Evolutionary conservation across 192 early-diverging fungal genomes (phyloP).

Genomic region (Gaertneriomyces sp.): DNA sequence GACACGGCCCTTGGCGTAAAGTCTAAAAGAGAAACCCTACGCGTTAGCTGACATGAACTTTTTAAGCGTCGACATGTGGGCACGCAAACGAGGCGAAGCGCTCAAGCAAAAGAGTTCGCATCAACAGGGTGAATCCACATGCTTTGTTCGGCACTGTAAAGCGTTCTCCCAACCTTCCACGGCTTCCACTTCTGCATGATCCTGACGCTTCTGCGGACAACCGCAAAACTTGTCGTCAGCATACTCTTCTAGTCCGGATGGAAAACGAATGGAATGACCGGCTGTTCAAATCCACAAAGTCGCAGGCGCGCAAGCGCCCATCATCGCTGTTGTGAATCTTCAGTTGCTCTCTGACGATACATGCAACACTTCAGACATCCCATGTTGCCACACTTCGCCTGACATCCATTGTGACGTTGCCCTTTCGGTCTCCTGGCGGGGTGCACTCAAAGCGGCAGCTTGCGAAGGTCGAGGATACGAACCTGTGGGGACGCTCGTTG

Average conservation of each 20-base stretch:
- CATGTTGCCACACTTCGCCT: conserved; percentile 6
- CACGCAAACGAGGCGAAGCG: neutral
- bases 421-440: neutral
- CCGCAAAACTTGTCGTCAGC: neutral
- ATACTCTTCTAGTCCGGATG: neutral
- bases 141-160: neutral
- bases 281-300: conserved; percentile 1
- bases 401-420: neutral
- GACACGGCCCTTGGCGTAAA: conserved; percentile 96
- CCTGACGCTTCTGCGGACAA: neutral
- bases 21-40: conserved; percentile 50
- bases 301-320: neutral
- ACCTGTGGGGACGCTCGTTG: conserved; percentile 29
- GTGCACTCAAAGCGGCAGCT: no score
- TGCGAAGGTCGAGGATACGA: neutral
- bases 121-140: neutral
- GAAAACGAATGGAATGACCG: no score
- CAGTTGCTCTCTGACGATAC: neutral
- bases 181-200: neutral
- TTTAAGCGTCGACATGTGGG: neutral
- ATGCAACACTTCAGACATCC: conserved; percentile 17
- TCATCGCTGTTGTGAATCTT: neutral
- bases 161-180: neutral
- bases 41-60: neutral
- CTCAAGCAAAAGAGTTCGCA: neutral